These are phyloP conservation scores for Vitis hybrid DNA, from an alignment of 177 flowering plant genomes.

Conservation along the genomic window DNA sequence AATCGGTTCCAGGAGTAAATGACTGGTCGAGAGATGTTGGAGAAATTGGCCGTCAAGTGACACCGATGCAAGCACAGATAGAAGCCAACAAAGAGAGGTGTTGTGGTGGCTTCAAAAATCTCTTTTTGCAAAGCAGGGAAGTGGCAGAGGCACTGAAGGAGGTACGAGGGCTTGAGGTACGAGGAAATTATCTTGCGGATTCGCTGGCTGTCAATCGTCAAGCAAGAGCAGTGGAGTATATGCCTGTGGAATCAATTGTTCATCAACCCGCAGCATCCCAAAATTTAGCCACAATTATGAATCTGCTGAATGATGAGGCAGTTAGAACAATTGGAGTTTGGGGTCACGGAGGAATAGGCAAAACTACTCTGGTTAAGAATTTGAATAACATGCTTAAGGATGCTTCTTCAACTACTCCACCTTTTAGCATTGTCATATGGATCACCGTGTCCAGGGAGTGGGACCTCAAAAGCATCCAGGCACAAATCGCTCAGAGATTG, in stretches of 20 bases:
- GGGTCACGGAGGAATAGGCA: conserved; percentile 34
- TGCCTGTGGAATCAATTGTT: conserved; percentile 11
- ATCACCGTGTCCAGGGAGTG: not conserved
- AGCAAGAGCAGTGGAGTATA: conserved; percentile 9
- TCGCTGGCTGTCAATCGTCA: not conserved
- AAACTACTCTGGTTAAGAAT: conserved; percentile 17
- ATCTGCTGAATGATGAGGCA: not conserved
- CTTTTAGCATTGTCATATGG: conserved; percentile 18
- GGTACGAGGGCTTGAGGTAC: no score
- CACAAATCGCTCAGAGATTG: no score
- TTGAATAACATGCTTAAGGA: conserved; percentile 18
- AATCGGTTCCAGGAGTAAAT: no score
- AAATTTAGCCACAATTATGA: not conserved
- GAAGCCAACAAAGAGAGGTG: no score
- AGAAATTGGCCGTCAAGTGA: no score
- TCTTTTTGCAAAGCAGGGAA: no score
- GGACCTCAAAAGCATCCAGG: not conserved
- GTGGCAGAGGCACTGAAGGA: no score
- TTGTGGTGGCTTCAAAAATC: no score
- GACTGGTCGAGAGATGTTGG: no score
- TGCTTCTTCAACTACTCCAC: not conserved
- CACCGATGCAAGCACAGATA: no score
- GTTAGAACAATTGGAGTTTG: conserved; percentile 15
- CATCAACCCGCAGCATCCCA: conserved; percentile 9
- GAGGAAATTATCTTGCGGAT: no score